These are phyloP conservation scores for Chaetomium fimeti DNA, from an alignment of 495 filamentous ascomycete genomes.

Conservation along the genomic window DNA sequence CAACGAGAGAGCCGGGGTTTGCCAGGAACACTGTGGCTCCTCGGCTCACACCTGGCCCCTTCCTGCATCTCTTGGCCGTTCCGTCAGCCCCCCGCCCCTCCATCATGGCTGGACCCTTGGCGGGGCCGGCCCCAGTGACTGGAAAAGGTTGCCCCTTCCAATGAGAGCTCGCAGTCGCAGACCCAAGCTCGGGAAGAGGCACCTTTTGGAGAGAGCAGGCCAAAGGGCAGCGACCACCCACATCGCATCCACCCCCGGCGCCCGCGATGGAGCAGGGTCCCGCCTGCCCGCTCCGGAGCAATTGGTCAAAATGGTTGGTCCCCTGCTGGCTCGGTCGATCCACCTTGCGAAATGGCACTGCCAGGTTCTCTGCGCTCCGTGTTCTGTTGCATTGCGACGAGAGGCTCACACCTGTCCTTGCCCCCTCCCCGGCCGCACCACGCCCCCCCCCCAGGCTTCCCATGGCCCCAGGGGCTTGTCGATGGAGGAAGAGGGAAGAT, in stretches of 20 bases:
- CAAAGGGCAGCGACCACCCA: conserved; percentile 16
- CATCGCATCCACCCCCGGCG: conserved; percentile 17
- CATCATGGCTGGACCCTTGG: conserved; percentile 25
- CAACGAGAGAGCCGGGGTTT: neutral
- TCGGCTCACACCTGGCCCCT: conserved; percentile 1
- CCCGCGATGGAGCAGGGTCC: conserved; percentile 23
- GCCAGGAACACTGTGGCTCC: conserved; percentile 9
- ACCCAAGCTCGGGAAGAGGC: conserved; percentile 32
- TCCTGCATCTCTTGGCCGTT: conserved; percentile 21
- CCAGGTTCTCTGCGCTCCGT: conserved; percentile 1
- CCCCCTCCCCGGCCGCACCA: conserved; percentile 8
- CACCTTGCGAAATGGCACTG: conserved; percentile 21
- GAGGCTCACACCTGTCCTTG: neutral
- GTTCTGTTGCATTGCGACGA: conserved; percentile 9
- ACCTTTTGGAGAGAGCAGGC: conserved; percentile 21
- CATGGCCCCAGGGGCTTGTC: neutral
- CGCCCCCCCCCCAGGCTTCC: neutral
- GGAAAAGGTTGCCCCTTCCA: conserved; percentile 18
- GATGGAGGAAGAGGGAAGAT: conserved; percentile 3
- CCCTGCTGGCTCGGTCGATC: conserved; percentile 6
- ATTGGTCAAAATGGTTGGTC: conserved; percentile 12
- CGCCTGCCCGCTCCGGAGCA: conserved; percentile 5
- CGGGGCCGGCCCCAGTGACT: conserved; percentile 22
- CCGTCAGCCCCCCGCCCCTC: conserved; percentile 20
- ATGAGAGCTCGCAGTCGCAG: conserved; percentile 20